A percentile compares a stretch with the other conserved stretches of the same genome.
phyloP scores from a whole-genome alignment of 2,329 filamentous ascomycete genomes.

The Aspergillus sp. region DNA sequence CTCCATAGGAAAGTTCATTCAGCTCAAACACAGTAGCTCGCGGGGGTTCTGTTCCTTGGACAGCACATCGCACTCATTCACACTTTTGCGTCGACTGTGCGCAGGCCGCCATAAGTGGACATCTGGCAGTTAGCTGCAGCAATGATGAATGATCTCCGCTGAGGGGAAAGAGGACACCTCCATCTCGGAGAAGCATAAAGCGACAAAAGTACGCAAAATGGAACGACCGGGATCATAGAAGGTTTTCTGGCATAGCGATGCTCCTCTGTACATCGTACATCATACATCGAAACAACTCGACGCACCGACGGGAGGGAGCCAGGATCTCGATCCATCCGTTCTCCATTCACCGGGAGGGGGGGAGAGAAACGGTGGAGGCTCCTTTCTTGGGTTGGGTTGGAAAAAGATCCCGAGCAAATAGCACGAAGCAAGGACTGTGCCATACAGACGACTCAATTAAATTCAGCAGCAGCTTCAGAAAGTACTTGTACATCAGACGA shows the following conservation, averaged over 20 bases:
- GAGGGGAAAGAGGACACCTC: background rate
- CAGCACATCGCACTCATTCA: background rate
- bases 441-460: background rate
- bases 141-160: background rate
- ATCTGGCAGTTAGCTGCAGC: background rate
- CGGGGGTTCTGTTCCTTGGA: background rate
- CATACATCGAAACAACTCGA: background rate
- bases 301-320: background rate
- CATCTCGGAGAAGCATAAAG: background rate
- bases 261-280: too few species aligned
- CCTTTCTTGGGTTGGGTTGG: background rate
- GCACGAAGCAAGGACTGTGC: constrained; percentile 27
- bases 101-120: background rate
- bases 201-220: background rate
- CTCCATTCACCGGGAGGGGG: background rate
- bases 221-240: background rate
- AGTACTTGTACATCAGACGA: too few species aligned
- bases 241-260: background rate
- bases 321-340: background rate
- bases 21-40: background rate
- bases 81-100: background rate
- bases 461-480: background rate
- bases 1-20: background rate
- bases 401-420: constrained; percentile 5
- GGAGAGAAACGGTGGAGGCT: background rate